Evolutionary conservation across 2,329 filamentous ascomycete genomes (phyloP).

Genomic region (Fusarium tjaetaba): DNA sequence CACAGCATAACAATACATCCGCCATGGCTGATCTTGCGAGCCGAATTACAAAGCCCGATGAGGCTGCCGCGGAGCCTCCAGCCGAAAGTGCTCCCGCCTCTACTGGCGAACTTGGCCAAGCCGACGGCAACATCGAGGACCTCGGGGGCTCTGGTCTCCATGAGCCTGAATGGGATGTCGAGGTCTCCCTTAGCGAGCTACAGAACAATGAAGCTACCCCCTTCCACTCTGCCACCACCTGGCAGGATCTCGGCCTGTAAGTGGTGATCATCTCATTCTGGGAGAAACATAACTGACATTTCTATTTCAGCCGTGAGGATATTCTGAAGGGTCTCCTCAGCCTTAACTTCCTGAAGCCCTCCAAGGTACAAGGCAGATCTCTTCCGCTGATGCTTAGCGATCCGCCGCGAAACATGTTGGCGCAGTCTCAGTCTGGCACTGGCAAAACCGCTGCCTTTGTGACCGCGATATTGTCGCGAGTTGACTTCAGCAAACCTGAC

Average conservation of each 20-base stretch:
- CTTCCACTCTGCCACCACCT: slow-evolving; percentile 83
- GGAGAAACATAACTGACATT: slow-evolving; percentile 4
- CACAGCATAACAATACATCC: slow-evolving; percentile 3
- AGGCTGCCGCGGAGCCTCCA: slow-evolving; percentile 36
- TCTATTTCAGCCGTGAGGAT: slow-evolving; percentile 49
- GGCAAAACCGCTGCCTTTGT: slow-evolving; percentile 98
- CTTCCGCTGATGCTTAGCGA: slow-evolving; percentile 87
- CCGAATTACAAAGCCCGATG: slow-evolving; percentile 59
- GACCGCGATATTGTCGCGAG: slow-evolving; percentile 86
- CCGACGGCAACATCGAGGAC: slow-evolving; percentile 50
- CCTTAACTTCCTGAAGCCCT: slow-evolving; percentile 93
- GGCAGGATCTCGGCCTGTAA: slow-evolving; percentile 87
- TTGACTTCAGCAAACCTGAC: slow-evolving; percentile 76
- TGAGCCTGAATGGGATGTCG: slow-evolving; percentile 86
- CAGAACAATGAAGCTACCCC: slow-evolving; percentile 89
- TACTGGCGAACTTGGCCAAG: slow-evolving; percentile 47
- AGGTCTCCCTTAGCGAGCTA: slow-evolving; percentile 90
- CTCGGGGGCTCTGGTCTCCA: slow-evolving; percentile 63
- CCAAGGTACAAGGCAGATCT: slow-evolving; percentile 96
- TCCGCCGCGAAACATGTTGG: slow-evolving; percentile 94
- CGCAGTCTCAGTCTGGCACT: slow-evolving; percentile 98
- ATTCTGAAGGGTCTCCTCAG: slow-evolving; percentile 81
- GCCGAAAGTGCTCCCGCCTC: slow-evolving; percentile 30
- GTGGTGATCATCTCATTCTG: slow-evolving; percentile 2
- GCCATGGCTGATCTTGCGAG: slow-evolving; percentile 62